Base-by-base conservation (phyloP, 768 basidiomycete genomes). In the Tephrocybe sp. region DNA sequence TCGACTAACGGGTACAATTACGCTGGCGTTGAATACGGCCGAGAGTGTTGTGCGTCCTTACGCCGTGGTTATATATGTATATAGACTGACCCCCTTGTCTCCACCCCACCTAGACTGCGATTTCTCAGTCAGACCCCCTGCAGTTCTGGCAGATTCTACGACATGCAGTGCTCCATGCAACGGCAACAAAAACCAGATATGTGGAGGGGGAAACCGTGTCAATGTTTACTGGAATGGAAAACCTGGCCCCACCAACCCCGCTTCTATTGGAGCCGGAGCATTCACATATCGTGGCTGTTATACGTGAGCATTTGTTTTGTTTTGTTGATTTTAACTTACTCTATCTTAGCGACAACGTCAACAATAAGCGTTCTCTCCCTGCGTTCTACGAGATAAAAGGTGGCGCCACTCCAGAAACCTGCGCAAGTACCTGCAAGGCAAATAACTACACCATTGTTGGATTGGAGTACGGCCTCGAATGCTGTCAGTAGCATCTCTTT, bases 241-340 rank as follows among this genome's bases (percentile, higher is more conserved):
- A 18, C 30, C 42, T 15, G 37, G 52, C 29, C 52, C 52, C 1
- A 19, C 30, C 2, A 39, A 40, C 15, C 46, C 52, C 21, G 7
- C 29, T 8, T 38, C 42, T 13, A 27, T 53, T 22, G 47, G 42
- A 11, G 27, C 27, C 18, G 52, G 52, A 48, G 23, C 52, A 11
- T 53, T 40, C 18, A 3, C 31, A 30, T 53, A 48, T 23, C 46
- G 52, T 27, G 52, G 52, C n/a, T 53, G 52, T 47, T 53, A 53
- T 23, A 53, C 52, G 52, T 53, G 33, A 11, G 45, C 24, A 4
- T 25, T 3, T 7, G 19, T 9, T 40, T 10, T 19, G 5, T 8
- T 25, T 21, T n/a, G n/a, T n/a, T n/a, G n/a, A n/a, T n/a, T n/a
- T n/a, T n/a, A n/a, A 29, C 27, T 5, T 29, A 11, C 6, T 29